Base-by-base conservation (phyloP, 2,329 filamentous ascomycete species). In the Xylariales sp. region DNA sequence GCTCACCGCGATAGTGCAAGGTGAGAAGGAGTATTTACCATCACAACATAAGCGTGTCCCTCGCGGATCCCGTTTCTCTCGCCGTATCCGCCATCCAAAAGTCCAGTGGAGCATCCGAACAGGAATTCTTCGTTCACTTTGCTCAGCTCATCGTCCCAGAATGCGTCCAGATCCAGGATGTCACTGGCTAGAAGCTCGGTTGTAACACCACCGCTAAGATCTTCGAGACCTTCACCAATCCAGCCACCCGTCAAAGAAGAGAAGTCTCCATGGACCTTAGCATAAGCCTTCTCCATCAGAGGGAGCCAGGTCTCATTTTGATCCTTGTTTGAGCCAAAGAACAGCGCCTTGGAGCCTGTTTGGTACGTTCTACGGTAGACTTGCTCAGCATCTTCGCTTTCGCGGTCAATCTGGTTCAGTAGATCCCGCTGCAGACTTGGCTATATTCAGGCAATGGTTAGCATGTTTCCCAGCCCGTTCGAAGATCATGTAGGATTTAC, bases 231-330 rank as follows among this genome's bases (percentile, higher is more conserved):
- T 53, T 80, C 76, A 4, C 76, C 83, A 14, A 84, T 82, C 63
- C 81, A 87, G 6, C 84, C 84, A 18, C 84, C 84, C 24, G 80
- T 71, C 27, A 89, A 78, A 0, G 84, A 77, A 12, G 71, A 78
- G 51, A 84, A 90, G 51, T 89, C 86, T 3, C 86, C 86, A 52
- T 93, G 87, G 0, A 84, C 84, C 60, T 93, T 93, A 15, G 87
- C 87, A 56, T 86, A 91, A 1, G 87, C 87, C 61, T 91, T 91
- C 55, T 91, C 86, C 2, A 90, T 68, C 18, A 93, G 65, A 0
- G 86, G 84, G 4, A 91, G 70, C 87, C 87, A 93, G 0, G 86
- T 91, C 60, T 91, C 86, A 55, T 88, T 88, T 24, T 82, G 78
- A 47, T 87, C 79, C 46, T 76, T 76, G 62, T 83, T 88, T 54